phyloP scores from a whole-genome alignment of 345 rosid species.

The Populus euphratica region DNA sequence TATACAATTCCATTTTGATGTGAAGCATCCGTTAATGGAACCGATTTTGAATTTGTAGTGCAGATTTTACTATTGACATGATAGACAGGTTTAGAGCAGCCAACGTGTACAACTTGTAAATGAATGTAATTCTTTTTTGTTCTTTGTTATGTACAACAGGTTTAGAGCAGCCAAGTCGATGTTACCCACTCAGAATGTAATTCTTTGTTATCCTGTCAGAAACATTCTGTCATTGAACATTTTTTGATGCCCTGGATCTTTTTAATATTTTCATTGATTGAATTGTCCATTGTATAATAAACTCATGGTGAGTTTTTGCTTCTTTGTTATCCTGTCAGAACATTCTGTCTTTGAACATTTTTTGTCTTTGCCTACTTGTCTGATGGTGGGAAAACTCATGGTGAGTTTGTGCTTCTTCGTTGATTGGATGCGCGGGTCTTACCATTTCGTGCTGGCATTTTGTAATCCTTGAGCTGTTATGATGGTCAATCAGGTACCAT shows the following conservation, averaged over 20 bases:
- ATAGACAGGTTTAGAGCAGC: not conserved
- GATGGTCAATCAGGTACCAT: conserved; percentile 35
- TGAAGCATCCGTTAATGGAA: not conserved
- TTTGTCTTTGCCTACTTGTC: conserved; percentile 24
- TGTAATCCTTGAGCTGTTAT: not conserved
- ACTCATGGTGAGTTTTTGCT: too few relatives aligned
- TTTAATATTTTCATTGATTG: too few relatives aligned
- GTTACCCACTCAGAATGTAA: too few relatives aligned
- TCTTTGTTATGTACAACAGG: not conserved
- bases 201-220: too few relatives aligned
- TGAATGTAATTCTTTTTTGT: not conserved
- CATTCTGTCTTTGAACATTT: too few relatives aligned
- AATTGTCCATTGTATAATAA: not conserved
- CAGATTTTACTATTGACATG: not conserved
- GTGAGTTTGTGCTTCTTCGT: not conserved
- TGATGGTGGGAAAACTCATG: conserved; percentile 24
- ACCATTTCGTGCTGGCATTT: too few relatives aligned
- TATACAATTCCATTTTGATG: conserved; percentile 54
- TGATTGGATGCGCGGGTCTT: not conserved
- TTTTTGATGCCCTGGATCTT: too few relatives aligned
- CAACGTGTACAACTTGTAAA: not conserved
- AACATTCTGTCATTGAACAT: too few relatives aligned
- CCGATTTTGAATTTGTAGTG: not conserved
- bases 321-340: too few relatives aligned
- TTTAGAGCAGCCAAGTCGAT: too few relatives aligned